Percentiles rank a stretch among this genome's conserved stretches.
Evolutionary conservation across 2,329 filamentous ascomycete species (phyloP).

Genomic region (Aplosporella prunicola): DNA sequence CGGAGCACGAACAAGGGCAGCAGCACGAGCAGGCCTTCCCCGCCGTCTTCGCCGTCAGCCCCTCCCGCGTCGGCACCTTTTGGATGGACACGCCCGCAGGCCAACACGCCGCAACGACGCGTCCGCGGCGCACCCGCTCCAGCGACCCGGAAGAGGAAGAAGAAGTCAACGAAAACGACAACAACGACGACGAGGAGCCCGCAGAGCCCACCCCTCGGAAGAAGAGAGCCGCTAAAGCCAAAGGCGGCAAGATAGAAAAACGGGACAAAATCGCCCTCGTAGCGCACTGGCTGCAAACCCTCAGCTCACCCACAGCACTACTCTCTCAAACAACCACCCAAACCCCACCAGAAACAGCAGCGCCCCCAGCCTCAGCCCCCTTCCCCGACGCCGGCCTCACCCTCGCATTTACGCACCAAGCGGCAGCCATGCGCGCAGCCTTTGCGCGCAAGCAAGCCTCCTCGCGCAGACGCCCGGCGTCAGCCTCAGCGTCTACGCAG

Average conservation of each 20-base stretch:
- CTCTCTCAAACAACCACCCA: not conserved
- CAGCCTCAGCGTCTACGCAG: not conserved
- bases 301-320: too few species aligned
- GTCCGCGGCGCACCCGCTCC: conserved; percentile 13
- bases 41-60: conserved; percentile 23
- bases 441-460: conserved; percentile 7
- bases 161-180: not conserved
- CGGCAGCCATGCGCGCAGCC: conserved; percentile 3
- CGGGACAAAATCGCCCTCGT: conserved; percentile 56
- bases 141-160: not conserved
- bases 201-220: too few species aligned
- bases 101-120: not conserved
- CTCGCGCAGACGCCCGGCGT: too few species aligned
- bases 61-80: conserved; percentile 28
- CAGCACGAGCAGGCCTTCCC: too few species aligned
- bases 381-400: not conserved
- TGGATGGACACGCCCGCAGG: conserved; percentile 20
- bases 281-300: conserved; percentile 8
- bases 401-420: not conserved
- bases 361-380: not conserved
- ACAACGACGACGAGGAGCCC: conserved; percentile 4
- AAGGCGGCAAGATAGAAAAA: conserved; percentile 38
- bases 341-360: not conserved
- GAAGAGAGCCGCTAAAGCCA: conserved; percentile 28
- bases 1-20: too few species aligned